These are phyloP conservation scores for Massarina eburnea DNA, from an alignment of 2,329 filamentous ascomycete species.

Conservation along the genomic window DNA sequence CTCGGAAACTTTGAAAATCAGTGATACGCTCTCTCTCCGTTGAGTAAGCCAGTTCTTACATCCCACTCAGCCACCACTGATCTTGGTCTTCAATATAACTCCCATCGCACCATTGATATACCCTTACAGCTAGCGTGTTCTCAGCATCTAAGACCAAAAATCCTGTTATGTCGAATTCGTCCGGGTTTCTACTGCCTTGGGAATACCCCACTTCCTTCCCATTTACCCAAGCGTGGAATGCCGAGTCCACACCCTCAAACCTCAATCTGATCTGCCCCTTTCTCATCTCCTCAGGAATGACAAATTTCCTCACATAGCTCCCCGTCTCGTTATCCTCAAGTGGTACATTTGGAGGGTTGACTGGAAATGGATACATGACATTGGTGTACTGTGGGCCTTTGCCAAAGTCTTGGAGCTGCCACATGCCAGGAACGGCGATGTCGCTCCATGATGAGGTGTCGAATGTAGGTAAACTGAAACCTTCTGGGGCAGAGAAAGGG, in stretches of 20 bases:
- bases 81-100: constrained; percentile 71
- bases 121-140: constrained; percentile 64
- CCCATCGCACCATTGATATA: constrained; percentile 71
- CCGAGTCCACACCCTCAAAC: constrained; percentile 72
- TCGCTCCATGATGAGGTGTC: constrained; percentile 51
- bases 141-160: constrained; percentile 48
- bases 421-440: constrained; percentile 66
- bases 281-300: constrained; percentile 54
- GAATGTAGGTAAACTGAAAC: constrained; percentile 35
- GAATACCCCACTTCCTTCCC: constrained; percentile 65
- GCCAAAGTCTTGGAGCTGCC: constrained; percentile 71
- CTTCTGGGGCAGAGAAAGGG: constrained; percentile 39
- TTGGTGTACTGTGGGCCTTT: constrained; percentile 68
- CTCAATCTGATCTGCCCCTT: constrained; percentile 61
- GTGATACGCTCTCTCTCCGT: neutral
- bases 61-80: constrained; percentile 67
- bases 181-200: constrained; percentile 68
- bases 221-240: constrained; percentile 71
- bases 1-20: constrained; percentile 61
- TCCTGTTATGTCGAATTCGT: constrained; percentile 67
- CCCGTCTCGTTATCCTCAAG: constrained; percentile 65
- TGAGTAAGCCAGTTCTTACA: constrained; percentile 18
- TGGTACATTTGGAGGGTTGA: constrained; percentile 64
- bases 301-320: constrained; percentile 60
- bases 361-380: constrained; percentile 65